A percentile compares a stretch with the other conserved stretches of the same genome.
phyloP scores from a whole-genome alignment of 2,329 filamentous ascomycete genomes.

The Neofusicoccum cordaticola region DNA sequence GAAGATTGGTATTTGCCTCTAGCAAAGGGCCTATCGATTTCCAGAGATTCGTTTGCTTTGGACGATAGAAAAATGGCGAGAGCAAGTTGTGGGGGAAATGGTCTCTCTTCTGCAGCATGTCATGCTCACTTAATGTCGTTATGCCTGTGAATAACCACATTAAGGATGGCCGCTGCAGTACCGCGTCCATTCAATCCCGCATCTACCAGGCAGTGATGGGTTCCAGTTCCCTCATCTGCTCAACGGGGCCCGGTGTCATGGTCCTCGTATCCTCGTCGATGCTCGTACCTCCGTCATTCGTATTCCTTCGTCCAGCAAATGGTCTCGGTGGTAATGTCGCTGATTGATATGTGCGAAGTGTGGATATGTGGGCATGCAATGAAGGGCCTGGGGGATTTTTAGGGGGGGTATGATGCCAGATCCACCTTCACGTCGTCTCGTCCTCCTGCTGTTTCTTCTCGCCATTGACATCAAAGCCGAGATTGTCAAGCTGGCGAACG shows the following conservation, averaged over 20 bases:
- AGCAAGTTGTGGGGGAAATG: background rate
- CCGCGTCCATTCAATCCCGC: background rate
- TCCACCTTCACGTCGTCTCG: background rate
- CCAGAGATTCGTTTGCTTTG: background rate
- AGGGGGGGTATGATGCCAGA: background rate
- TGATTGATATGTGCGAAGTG: background rate
- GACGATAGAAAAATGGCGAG: background rate
- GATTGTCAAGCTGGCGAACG: constrained; percentile 76
- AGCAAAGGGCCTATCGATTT: background rate
- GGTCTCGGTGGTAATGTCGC: background rate
- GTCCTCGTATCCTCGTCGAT: background rate
- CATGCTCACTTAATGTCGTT: background rate
- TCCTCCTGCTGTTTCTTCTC: constrained; percentile 51
- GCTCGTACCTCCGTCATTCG: constrained; percentile 6
- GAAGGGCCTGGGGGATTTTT: background rate
- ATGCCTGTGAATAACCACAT: background rate
- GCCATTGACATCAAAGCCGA: constrained; percentile 80
- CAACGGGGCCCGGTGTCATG: background rate
- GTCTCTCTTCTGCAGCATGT: background rate
- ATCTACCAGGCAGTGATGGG: background rate
- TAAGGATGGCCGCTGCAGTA: background rate
- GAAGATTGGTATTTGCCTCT: background rate
- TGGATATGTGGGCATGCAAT: background rate
- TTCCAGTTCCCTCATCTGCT: background rate
- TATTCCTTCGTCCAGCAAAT: background rate